Base-by-base conservation (phyloP, 495 filamentous ascomycete species). In the Pseudoneurospora amorphoporcata region DNA sequence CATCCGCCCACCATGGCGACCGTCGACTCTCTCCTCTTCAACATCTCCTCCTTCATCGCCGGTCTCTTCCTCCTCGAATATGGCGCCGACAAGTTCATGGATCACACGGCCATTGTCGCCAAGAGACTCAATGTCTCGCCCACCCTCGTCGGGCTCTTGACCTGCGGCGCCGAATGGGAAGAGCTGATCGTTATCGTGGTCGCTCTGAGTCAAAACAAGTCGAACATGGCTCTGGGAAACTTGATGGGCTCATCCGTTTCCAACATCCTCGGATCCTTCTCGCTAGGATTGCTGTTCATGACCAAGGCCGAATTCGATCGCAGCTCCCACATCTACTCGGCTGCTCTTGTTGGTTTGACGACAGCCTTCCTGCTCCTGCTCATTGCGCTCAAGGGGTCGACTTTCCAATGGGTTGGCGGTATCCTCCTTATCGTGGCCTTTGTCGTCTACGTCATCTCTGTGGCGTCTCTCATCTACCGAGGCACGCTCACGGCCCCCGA, bases 201-300 rank as follows among this genome's bases (percentile, higher is more conserved):
- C 8, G 80, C 85, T n/a, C 77, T 88, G 23, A 73, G 80, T 3
- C 83, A 84, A 47, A 75, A 81, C 69, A 83, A 81, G 32, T 79
- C 83, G 9, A 82, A 85, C 1, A 77, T 89, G n/a, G 87, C 86
- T 14, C 72, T 88, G 0, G 87, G 87, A 2, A 89, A 88, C 77
- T 78, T 88, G 10, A 77, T 88, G 73, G 87, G 87, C 0, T 88
- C 87, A 2, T 81, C 83, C 8, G 84, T 89, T 40, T 84, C 86
- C 61, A 89, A 89, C 71, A 85, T 88, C 58, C 82, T 89, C 10
- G 86, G 84, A 8, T 86, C 86, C 3, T 88, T 89, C 76, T 86
- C 87, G 1, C 76, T 88, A 8, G 86, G 84, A 7, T 78, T 89
- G 0, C 70, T 88, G 8, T 83, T 82, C 71, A 76, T 84, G 70